Percentiles rank a stretch among this genome's conserved stretches.
Evolutionary conservation across 2,329 filamentous ascomycete genomes (phyloP).

Genomic region (Westerdykella sp.): DNA sequence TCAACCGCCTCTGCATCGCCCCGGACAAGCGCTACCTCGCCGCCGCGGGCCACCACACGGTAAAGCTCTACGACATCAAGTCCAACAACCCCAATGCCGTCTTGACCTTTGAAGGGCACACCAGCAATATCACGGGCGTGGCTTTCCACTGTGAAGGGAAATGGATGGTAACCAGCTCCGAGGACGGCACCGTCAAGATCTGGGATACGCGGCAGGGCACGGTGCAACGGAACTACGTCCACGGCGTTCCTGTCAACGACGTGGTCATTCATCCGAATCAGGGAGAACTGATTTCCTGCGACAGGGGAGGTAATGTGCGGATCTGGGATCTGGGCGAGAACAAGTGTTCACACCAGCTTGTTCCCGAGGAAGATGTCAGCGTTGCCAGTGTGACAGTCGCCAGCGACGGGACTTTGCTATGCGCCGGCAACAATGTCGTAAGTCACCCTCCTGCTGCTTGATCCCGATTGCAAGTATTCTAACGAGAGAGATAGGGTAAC

Average conservation of each 20-base stretch:
- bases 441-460: slow-evolving; percentile 17
- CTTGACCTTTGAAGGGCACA: slow-evolving; percentile 87
- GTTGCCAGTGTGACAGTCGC: slow-evolving; percentile 94
- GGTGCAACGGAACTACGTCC: slow-evolving; percentile 88
- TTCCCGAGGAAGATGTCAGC: slow-evolving; percentile 90
- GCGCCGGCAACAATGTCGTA: slow-evolving; percentile 87
- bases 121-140: slow-evolving; percentile 90
- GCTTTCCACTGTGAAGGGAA: slow-evolving; percentile 98
- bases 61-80: slow-evolving; percentile 98
- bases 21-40: slow-evolving; percentile 96
- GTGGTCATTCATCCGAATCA: slow-evolving; percentile 99
- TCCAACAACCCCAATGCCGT: slow-evolving; percentile 94
- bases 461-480: background rate
- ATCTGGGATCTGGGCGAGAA: slow-evolving; percentile 98
- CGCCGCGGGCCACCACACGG: slow-evolving; percentile 71
- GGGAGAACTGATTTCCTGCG: slow-evolving; percentile 94
- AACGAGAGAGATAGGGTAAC: slow-evolving; percentile 59
- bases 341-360: slow-evolving; percentile 91
- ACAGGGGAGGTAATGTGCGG: slow-evolving; percentile 83
- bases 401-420: slow-evolving; percentile 85
- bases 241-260: slow-evolving; percentile 86
- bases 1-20: slow-evolving; percentile 96
- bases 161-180: slow-evolving; percentile 98
- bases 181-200: slow-evolving; percentile 94
- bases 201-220: slow-evolving; percentile 86